Conservation (phyloP, 1,284 basidiomycete species). For the Irpex sp. region DNA sequence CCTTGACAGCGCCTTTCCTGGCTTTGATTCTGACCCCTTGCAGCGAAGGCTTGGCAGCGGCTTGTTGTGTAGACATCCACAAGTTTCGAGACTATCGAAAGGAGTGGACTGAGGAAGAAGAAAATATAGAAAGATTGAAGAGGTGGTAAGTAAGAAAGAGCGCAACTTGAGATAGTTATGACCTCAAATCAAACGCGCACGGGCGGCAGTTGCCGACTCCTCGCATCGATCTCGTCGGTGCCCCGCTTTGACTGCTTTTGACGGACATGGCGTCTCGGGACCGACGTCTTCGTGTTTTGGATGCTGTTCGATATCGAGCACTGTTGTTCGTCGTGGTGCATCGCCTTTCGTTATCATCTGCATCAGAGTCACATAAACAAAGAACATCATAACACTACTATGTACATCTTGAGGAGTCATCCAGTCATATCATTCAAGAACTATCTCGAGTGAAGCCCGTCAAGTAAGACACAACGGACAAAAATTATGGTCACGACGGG, state of each 20-base stretch:
- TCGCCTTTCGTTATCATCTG: not conserved
- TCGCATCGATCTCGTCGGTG: not conserved
- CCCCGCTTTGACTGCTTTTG: not conserved
- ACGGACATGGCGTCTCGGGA: slow-evolving; percentile 1
- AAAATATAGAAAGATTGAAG: slow-evolving; percentile 6
- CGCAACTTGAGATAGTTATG: not conserved
- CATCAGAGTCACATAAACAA: not conserved
- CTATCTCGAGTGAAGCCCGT: not conserved
- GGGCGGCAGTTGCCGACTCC: not conserved
- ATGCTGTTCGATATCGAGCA: no score
- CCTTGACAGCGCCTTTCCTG: slow-evolving; percentile 84
- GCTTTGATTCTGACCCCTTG: slow-evolving; percentile 87
- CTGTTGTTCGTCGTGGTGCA: no score
- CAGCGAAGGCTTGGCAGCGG: slow-evolving; percentile 78
- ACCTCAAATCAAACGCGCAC: slow-evolving; percentile 1
- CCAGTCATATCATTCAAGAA: not conserved
- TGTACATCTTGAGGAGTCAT: no score
- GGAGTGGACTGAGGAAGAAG: slow-evolving; percentile 19
- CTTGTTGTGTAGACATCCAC: slow-evolving; percentile 87
- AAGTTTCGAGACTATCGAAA: slow-evolving; percentile 31
- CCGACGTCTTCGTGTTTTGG: not conserved
- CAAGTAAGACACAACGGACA: not conserved
- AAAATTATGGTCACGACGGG: not conserved
- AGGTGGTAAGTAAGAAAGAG: not conserved
- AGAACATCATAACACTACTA: no score